Conservation (phyloP, 768 basidiomycete species). For the Chalciporus sphaerocephalus region DNA sequence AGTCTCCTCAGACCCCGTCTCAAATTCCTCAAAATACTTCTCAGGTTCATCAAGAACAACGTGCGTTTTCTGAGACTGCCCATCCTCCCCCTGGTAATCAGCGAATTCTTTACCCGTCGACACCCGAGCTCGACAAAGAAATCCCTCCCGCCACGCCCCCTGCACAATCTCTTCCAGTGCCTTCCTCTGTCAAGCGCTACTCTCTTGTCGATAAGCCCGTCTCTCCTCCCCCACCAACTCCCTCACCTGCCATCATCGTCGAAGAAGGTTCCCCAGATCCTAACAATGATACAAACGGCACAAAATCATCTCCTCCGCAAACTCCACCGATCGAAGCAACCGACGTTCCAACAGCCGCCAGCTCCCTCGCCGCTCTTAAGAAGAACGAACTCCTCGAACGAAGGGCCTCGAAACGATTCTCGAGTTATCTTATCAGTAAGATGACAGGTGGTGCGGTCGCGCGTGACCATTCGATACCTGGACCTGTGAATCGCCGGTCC, state of each 20-base stretch:
- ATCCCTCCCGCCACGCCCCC: conserved; percentile 31
- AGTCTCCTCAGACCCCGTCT: no score
- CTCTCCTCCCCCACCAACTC: conserved; percentile 32
- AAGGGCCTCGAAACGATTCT: conserved; percentile 93
- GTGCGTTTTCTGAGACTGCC: conserved; percentile 12
- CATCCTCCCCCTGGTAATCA: conserved; percentile 1
- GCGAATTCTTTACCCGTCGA: conserved; percentile 14
- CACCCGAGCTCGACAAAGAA: conserved; percentile 21
- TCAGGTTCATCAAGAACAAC: conserved; percentile 4
- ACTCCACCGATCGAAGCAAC: conserved; percentile 36
- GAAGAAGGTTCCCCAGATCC: conserved; percentile 25
- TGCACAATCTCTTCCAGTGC: conserved; percentile 36
- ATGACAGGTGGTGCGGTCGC: conserved; percentile 63
- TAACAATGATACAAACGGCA: conserved; percentile 30
- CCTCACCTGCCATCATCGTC: conserved; percentile 48
- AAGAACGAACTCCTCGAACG: conserved; percentile 82
- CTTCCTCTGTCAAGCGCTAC: conserved; percentile 70
- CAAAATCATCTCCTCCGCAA: conserved; percentile 30
- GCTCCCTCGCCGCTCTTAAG: conserved; percentile 84
- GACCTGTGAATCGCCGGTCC: conserved; percentile 59
- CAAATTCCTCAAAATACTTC: no score
- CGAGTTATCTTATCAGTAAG: conserved; percentile 89
- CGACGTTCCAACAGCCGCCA: conserved; percentile 64
- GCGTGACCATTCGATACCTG: conserved; percentile 45
- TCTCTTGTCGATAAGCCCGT: conserved; percentile 74